Evolutionary conservation across 2,329 filamentous ascomycete genomes (phyloP), one percentile per base, ranked within the genome.

Genomic region (Calcarisporium arbuscula): DNA sequence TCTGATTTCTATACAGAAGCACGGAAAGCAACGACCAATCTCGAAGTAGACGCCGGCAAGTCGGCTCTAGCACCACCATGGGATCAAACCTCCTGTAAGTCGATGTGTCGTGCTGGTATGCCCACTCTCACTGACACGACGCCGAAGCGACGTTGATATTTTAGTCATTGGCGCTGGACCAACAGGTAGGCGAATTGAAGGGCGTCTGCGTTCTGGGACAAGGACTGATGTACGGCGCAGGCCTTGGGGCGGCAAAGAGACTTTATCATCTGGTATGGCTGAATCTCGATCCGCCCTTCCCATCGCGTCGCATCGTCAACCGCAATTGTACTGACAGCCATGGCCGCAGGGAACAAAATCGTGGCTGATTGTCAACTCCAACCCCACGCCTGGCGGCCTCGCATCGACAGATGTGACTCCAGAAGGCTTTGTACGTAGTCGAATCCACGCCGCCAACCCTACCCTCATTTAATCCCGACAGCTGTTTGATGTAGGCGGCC

Each of bases 401-500:
- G 22, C 22, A 19, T 35, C 33, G 19, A 17, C 33, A 25, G 17
- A 30, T 14, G 22, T 25, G 10, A 25, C 22, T 25, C 10, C 22
- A 9, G 22, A 25, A 25, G 22, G 22, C 27, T 32, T 12, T 19
- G 8, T 32, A 32, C 17, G 8, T 21, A 8, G 6, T 32, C 16
- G 12, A 6, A 7, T 17, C n/a, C 11, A 19, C 19, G 5, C 30
- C 17, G 17, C 6, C n/a, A 20, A 5, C 30, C 30, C 9, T 10
- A 7, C 14, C 22, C 4, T 3, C 14, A 3, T 4, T 3, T 25
- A 10, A 14, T 25, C 14, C 10, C 10, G 10, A 9, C 14, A 90
- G 87, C 79, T 95, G 51, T 95, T 94, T 72, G 88, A 95, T 67
- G 88, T 95, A 51, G 86, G 86, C 58, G 86, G 86, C 51, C 86